Evolutionary conservation across 768 basidiomycete genomes (phyloP), one percentile per base, ranked within the genome.

Genomic region (Roridomyces roridus): DNA sequence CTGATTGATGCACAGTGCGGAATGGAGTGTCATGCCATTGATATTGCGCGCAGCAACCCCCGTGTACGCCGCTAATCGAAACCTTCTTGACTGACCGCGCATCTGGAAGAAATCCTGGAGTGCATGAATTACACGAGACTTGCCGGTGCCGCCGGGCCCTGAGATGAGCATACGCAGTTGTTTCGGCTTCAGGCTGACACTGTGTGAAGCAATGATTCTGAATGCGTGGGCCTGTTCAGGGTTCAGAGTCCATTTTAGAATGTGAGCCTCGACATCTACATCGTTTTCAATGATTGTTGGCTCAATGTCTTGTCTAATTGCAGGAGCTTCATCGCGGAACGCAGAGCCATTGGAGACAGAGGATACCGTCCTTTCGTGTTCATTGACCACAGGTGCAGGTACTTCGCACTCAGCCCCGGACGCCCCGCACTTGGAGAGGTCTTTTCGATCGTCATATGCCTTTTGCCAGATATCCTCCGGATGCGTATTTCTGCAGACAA

Each of bases 131-230:
- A 80, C 74, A 15, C 68, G 47, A 0, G 73, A 74, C 63, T 80
- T 82, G 0, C 80, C 79, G 0, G 79, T 80, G 0, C 79, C 79
- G 8, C 74, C 77, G 1, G 75, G 48, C 0, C 79, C 79, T 2
- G 61, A 66, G 0, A 81, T 7, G 25, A 69, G 74, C 75, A 80
- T 74, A 0, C 64, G 48, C 2, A 79, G 52, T 6, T 64, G 68
- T 3, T 59, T 28, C 5, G 24, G 12, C 7, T 64, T n/a, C 5
- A 17, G n/a, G 3, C 47, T 18, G 2, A 61, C 8, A 25, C 57
- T 63, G 31, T 77, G 74, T 1, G 68, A 36, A 5, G 65, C 59
- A 9, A 79, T 65, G 4, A 75, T 65, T 3, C 44, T 10, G 28
- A 77, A 76, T 9, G 74, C 76, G 15, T 53, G 50, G 9, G 45